A percentile compares a stretch with the other conserved stretches of the same genome.
These are phyloP conservation scores for Nicotiana obtusifolia DNA, from an alignment of 257 asterid genomes.

Conservation along the genomic window DNA sequence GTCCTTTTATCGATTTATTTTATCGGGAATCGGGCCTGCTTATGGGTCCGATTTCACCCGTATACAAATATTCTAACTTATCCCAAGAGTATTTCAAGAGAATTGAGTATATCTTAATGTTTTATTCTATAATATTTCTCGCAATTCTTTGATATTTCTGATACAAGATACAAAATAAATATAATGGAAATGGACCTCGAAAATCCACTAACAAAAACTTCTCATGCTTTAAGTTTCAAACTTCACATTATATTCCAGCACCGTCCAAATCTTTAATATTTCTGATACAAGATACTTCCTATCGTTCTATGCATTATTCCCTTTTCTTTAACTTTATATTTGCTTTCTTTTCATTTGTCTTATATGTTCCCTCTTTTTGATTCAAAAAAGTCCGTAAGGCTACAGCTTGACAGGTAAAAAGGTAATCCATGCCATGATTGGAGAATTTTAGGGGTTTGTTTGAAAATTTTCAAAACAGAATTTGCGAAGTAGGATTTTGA, in stretches of 20 bases:
- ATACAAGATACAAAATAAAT: conserved; percentile 2
- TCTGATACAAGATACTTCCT: background rate
- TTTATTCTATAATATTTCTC: background rate
- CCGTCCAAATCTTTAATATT: background rate
- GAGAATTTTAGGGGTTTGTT: background rate
- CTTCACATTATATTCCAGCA: background rate
- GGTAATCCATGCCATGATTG: background rate
- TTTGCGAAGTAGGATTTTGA: background rate
- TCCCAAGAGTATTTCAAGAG: background rate
- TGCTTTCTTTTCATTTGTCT: background rate
- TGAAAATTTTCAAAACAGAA: background rate
- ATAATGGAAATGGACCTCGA: background rate
- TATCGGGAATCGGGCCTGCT: too few species aligned
- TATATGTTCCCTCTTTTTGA: background rate
- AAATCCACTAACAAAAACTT: background rate
- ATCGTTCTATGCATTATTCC: background rate
- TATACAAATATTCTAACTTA: background rate
- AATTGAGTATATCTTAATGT: background rate
- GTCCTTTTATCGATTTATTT: too few species aligned
- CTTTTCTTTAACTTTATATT: background rate
- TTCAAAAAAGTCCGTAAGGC: background rate
- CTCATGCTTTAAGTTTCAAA: background rate
- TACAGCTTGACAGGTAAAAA: background rate
- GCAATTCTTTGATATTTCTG: background rate
- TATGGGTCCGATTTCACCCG: too few species aligned